A percentile compares a stretch with the other conserved stretches of the same genome.
Conservation (phyloP, 306 rosid genomes). For the Echinosophora koreensis region DNA sequence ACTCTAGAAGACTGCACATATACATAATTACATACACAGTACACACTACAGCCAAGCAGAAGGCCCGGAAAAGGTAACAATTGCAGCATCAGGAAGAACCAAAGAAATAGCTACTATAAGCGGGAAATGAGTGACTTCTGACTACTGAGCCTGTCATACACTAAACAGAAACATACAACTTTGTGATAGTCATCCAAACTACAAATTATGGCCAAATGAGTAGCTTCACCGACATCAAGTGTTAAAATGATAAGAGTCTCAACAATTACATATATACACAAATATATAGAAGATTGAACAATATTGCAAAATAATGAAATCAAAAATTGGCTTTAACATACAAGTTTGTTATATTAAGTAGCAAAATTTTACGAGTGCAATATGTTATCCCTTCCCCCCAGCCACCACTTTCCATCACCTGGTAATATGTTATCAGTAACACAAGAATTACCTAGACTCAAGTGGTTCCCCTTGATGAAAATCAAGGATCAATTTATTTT, state of each 20-base stretch:
- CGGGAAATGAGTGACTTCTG: background rate
- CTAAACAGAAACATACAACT: constrained; percentile 1
- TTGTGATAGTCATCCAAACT: background rate
- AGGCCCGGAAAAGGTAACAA: background rate
- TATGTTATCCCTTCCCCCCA: background rate
- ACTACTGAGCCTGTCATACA: background rate
- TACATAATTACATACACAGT: background rate
- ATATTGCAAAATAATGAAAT: background rate
- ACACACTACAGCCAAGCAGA: background rate
- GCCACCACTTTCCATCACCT: too few species aligned
- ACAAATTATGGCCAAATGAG: background rate
- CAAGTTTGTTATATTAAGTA: background rate
- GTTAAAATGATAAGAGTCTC: background rate
- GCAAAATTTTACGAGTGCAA: background rate
- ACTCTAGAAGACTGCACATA: background rate
- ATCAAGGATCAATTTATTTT: background rate
- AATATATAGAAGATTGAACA: background rate
- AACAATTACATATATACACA: background rate
- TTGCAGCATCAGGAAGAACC: background rate
- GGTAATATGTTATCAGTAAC: background rate
- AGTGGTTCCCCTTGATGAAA: background rate
- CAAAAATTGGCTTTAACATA: background rate
- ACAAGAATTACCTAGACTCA: background rate
- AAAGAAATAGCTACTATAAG: background rate
- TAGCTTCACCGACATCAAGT: background rate